These are phyloP conservation scores for Talaromyces liani DNA, from an alignment of 495 filamentous ascomycete genomes.

Conservation along the genomic window DNA sequence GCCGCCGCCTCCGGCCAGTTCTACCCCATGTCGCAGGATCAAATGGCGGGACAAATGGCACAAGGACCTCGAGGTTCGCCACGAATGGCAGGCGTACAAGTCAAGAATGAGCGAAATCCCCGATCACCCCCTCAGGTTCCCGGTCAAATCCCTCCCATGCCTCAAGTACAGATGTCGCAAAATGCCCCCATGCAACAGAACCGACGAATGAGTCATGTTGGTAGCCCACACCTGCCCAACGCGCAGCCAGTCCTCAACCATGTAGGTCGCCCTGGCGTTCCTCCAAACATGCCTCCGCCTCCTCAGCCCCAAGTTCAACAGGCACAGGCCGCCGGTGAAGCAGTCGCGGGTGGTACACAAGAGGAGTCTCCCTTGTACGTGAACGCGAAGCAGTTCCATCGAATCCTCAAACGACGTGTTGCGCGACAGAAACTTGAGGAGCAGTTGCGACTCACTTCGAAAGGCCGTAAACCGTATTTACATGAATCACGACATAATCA, in stretches of 20 bases:
- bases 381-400: constrained; percentile 98
- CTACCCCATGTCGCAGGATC: constrained; percentile 40
- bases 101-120: constrained; percentile 45
- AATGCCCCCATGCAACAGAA: constrained; percentile 37
- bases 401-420: constrained; percentile 88
- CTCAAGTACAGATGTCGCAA: constrained; percentile 40
- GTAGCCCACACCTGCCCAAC: constrained; percentile 38
- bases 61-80: constrained; percentile 43
- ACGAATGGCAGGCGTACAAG: constrained; percentile 40
- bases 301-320: constrained; percentile 47
- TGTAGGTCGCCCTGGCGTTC: constrained; percentile 38
- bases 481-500: constrained; percentile 99
- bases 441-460: constrained; percentile 80
- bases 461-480: constrained; percentile 93
- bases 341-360: constrained; percentile 56
- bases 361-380: constrained; percentile 97
- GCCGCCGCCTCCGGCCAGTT: constrained; percentile 48
- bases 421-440: constrained; percentile 92
- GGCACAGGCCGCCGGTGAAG: constrained; percentile 76
- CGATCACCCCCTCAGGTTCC: constrained; percentile 44
- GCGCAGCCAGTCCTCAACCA: constrained; percentile 44
- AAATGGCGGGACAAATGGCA: constrained; percentile 40
- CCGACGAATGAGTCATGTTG: constrained; percentile 44
- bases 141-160: constrained; percentile 44
- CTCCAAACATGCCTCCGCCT: constrained; percentile 40